Percentiles rank a stretch among this genome's conserved stretches.
Evolutionary conservation across 1,139 yeast genomes (phyloP).

Genomic region (Debaryomycetaceae sp.): DNA sequence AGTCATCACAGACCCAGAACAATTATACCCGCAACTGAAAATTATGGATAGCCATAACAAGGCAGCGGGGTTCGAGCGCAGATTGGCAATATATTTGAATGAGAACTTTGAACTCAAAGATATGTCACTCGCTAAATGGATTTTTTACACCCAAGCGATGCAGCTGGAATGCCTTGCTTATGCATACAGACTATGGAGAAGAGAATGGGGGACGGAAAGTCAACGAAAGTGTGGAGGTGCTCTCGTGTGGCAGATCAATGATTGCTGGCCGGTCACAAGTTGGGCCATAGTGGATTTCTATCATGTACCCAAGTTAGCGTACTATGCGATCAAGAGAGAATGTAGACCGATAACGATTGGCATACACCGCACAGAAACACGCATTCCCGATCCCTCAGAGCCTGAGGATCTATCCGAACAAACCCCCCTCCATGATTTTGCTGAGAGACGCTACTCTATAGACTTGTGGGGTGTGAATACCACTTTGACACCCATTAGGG

Average conservation of each 20-base stretch:
- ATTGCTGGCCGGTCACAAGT: constrained; percentile 49
- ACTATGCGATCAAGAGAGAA: constrained; percentile 45
- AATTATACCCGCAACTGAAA: constrained; percentile 35
- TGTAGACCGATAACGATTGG: constrained; percentile 32
- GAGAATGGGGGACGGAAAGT: constrained; percentile 39
- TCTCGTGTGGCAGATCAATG: constrained; percentile 50
- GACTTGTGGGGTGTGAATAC: constrained; percentile 46
- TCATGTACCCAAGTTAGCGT: constrained; percentile 40
- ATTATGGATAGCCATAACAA: constrained; percentile 39
- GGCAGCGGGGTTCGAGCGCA: constrained; percentile 42
- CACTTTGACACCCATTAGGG: constrained; percentile 16
- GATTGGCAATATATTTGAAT: constrained; percentile 42
- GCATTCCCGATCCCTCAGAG: constrained; percentile 11
- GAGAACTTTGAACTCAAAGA: constrained; percentile 33
- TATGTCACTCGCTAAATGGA: constrained; percentile 37
- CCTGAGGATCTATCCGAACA: constrained; percentile 4
- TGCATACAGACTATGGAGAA: constrained; percentile 45
- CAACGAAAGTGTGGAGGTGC: constrained; percentile 37
- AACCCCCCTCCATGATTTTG: constrained; percentile 19
- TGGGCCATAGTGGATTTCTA: constrained; percentile 46
- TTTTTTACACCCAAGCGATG: constrained; percentile 47
- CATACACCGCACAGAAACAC: constrained; percentile 25
- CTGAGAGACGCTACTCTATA: constrained; percentile 17
- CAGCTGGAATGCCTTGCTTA: constrained; percentile 47
- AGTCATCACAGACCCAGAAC: constrained; percentile 27